Evolutionary conservation across 495 filamentous ascomycete species (phyloP).

Genomic region (Podospora bellae-mahoneyi): DNA sequence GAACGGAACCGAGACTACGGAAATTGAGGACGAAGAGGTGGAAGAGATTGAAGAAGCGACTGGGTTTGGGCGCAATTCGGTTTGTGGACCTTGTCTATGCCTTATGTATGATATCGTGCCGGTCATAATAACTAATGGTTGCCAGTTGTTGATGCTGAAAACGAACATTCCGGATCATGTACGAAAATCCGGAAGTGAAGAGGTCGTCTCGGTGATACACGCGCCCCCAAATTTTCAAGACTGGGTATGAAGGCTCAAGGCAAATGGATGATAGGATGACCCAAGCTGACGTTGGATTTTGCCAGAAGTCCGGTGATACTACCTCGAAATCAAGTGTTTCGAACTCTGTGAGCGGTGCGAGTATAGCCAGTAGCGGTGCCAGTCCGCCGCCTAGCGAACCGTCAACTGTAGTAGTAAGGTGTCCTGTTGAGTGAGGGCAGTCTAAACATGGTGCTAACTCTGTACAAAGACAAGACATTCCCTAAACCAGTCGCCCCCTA

Average conservation of each 20-base stretch:
- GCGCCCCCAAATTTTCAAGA: slow-evolving; percentile 73
- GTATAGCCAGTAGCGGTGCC: slow-evolving; percentile 25
- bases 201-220: slow-evolving; percentile 83
- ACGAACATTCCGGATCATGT: slow-evolving; percentile 54
- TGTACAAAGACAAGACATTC: slow-evolving; percentile 24
- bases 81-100: slow-evolving; percentile 24
- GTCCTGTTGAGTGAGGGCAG: not conserved
- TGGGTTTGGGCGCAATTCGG: slow-evolving; percentile 36
- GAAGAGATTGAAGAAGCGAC: slow-evolving; percentile 31
- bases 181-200: slow-evolving; percentile 59
- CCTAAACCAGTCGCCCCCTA: slow-evolving; percentile 53
- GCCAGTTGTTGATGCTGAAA: slow-evolving; percentile 56
- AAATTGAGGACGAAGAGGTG: slow-evolving; percentile 70
- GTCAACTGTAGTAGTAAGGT: slow-evolving; percentile 29
- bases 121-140: slow-evolving; percentile 23
- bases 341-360: slow-evolving; percentile 25
- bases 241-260: slow-evolving; percentile 54
- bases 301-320: slow-evolving; percentile 38
- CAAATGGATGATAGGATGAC: not conserved
- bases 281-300: slow-evolving; percentile 19
- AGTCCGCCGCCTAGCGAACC: slow-evolving; percentile 36
- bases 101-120: not conserved
- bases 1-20: slow-evolving; percentile 65
- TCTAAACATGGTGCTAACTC: slow-evolving; percentile 16
- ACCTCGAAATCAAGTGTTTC: slow-evolving; percentile 23